phyloP scores from a whole-genome alignment of 2,329 filamentous ascomycete species.

The Penicillium verrucosum region DNA sequence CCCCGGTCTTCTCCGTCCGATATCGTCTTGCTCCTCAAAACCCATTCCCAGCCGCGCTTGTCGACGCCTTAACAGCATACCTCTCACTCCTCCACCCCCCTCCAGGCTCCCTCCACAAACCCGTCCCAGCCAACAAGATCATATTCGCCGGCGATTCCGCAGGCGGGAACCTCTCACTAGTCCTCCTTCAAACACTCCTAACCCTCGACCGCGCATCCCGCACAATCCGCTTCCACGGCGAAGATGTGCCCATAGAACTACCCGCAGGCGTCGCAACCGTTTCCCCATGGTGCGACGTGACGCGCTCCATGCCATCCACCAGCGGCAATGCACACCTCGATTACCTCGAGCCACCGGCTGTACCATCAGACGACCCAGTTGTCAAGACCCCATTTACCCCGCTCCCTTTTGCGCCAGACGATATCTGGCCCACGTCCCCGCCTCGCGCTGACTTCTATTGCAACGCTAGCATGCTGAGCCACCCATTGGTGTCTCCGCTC shows the following conservation, averaged over 20 bases:
- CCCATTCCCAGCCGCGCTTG: slow-evolving; percentile 47
- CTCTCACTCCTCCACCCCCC: slow-evolving; percentile 47
- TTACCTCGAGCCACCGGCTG: slow-evolving; percentile 36
- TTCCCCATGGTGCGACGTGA: slow-evolving; percentile 45
- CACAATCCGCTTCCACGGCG: slow-evolving; percentile 41
- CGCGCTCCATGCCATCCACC: slow-evolving; percentile 43
- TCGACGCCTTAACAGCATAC: slow-evolving; percentile 49
- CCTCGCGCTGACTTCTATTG: slow-evolving; percentile 45
- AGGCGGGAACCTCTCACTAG: slow-evolving; percentile 43
- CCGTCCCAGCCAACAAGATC: slow-evolving; percentile 45
- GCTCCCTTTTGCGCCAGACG: slow-evolving; percentile 33
- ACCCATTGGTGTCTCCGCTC: slow-evolving; percentile 44
- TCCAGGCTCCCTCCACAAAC: slow-evolving; percentile 40
- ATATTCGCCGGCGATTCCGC: slow-evolving; percentile 48
- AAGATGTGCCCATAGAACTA: slow-evolving; percentile 39
- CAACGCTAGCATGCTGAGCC: slow-evolving; percentile 36
- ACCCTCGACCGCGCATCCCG: slow-evolving; percentile 37
- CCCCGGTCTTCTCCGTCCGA: slow-evolving; percentile 44
- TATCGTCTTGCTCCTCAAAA: slow-evolving; percentile 49
- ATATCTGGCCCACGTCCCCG: slow-evolving; percentile 41
- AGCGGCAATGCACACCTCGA: slow-evolving; percentile 39
- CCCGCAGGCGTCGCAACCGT: slow-evolving; percentile 40
- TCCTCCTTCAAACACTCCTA: slow-evolving; percentile 43
- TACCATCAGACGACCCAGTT: slow-evolving; percentile 14
- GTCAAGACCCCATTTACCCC: slow-evolving; percentile 22